phyloP scores from a whole-genome alignment of 2,329 filamentous ascomycete genomes.

The Aspergillus melleus region DNA sequence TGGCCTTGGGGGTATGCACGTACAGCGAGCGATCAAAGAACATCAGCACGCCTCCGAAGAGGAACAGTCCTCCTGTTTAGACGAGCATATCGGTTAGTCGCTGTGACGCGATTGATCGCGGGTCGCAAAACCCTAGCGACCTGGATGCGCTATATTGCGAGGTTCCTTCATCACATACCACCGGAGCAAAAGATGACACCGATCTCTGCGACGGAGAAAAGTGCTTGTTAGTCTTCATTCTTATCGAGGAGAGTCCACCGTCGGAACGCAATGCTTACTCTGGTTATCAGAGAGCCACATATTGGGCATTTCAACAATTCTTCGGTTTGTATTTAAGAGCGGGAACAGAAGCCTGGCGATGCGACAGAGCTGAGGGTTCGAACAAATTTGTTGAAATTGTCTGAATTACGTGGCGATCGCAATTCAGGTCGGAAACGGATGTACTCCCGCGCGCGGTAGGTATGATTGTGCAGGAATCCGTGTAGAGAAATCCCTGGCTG shows the following conservation, averaged over 20 bases:
- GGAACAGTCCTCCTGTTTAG: slow-evolving; percentile 79
- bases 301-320: slow-evolving; percentile 64
- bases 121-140: not conserved
- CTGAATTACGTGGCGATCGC: not conserved
- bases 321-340: not conserved
- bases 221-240: slow-evolving; percentile 19
- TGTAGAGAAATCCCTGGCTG: not conserved
- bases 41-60: slow-evolving; percentile 88
- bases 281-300: slow-evolving; percentile 97
- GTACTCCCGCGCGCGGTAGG: not conserved
- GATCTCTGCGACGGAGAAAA: slow-evolving; percentile 65
- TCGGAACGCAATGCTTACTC: slow-evolving; percentile 61
- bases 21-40: slow-evolving; percentile 98
- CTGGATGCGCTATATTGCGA: not conserved
- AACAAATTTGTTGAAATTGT: not conserved
- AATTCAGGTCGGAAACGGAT: not conserved
- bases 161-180: slow-evolving; percentile 62
- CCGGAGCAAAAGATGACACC: slow-evolving; percentile 97
- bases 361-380: not conserved
- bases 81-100: slow-evolving; percentile 17
- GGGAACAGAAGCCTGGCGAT: not conserved
- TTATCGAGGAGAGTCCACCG: slow-evolving; percentile 1
- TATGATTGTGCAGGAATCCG: not conserved
- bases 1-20: slow-evolving; percentile 37
- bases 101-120: not conserved